phyloP scores from a whole-genome alignment of 176 grass and related monocot species.

The Zoysia pacifica region DNA sequence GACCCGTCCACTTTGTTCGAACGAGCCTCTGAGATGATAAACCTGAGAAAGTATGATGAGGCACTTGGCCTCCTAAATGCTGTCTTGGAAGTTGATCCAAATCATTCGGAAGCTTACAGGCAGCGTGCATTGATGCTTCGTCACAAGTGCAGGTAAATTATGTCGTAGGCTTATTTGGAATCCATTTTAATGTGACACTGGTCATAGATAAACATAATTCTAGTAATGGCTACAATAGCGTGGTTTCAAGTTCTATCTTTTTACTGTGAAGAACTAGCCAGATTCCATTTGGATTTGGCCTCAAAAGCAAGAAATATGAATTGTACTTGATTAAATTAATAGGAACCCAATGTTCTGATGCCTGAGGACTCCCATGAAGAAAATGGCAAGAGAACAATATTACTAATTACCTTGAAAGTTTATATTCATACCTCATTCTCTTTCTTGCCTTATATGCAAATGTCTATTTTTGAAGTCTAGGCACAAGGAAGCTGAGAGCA shows the following conservation, averaged over 20 bases:
- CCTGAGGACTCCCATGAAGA: neutral
- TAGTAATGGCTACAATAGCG: neutral
- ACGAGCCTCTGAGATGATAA: conserved; percentile 77
- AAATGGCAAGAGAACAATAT: neutral
- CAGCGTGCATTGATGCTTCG: conserved; percentile 72
- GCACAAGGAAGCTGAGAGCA: conserved; percentile 62
- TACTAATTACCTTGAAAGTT: neutral
- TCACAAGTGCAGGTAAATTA: conserved; percentile 73
- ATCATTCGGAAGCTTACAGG: conserved; percentile 79
- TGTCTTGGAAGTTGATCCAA: conserved; percentile 71
- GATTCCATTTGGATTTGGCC: neutral
- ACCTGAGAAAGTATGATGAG: conserved; percentile 69
- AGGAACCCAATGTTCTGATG: neutral
- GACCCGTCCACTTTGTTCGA: conserved; percentile 67
- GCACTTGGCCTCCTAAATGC: conserved; percentile 81
- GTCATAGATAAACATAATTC: neutral
- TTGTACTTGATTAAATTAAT: neutral
- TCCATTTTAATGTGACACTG: neutral
- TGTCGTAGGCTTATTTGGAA: neutral
- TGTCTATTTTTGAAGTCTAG: conserved; percentile 42
- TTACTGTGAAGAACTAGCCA: neutral
- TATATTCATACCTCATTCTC: neutral
- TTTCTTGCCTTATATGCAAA: conserved; percentile 28
- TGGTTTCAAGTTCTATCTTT: conserved; percentile 6
- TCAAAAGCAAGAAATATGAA: neutral